Conservation (phyloP, 176 grass and related monocot species). For the Rhipidocladum racemiflorum region DNA sequence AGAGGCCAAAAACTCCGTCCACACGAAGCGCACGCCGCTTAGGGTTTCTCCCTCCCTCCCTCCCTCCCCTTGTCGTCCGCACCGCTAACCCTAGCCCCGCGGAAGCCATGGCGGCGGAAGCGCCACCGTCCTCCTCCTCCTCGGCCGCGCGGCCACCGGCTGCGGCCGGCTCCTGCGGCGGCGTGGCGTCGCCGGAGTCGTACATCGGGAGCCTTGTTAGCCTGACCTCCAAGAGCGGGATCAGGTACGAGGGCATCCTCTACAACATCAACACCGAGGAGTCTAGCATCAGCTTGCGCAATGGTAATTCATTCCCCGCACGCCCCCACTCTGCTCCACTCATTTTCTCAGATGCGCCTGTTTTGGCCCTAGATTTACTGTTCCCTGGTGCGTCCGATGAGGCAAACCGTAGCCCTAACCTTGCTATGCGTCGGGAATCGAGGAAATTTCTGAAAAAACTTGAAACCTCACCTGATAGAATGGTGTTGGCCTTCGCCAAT, state of each 20-base stretch:
- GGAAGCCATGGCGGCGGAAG: conserved; percentile 58
- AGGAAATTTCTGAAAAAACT: background rate
- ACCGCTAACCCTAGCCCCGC: background rate
- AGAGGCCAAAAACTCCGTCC: no score
- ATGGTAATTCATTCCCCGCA: conserved; percentile 39
- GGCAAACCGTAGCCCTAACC: background rate
- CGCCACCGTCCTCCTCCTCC: conserved; percentile 37
- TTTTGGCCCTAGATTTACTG: conserved; percentile 28
- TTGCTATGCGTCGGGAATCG: background rate
- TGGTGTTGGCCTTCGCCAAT: background rate
- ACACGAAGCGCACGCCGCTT: background rate
- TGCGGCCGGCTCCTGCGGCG: conserved; percentile 5
- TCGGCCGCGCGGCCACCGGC: background rate
- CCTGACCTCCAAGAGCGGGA: conserved; percentile 82
- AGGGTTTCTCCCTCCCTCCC: conserved; percentile 15
- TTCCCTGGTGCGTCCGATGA: background rate
- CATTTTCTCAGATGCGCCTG: conserved; percentile 26
- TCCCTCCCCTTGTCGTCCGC: background rate
- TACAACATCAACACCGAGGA: conserved; percentile 74
- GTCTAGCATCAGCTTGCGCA: conserved; percentile 68
- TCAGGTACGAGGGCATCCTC: conserved; percentile 88
- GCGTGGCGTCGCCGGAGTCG: conserved; percentile 51
- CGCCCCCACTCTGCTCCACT: background rate
- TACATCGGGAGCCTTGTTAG: conserved; percentile 84
- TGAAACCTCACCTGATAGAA: background rate